Conservation (phyloP, 345 rosid species). For the Lumnitzera littorea region DNA sequence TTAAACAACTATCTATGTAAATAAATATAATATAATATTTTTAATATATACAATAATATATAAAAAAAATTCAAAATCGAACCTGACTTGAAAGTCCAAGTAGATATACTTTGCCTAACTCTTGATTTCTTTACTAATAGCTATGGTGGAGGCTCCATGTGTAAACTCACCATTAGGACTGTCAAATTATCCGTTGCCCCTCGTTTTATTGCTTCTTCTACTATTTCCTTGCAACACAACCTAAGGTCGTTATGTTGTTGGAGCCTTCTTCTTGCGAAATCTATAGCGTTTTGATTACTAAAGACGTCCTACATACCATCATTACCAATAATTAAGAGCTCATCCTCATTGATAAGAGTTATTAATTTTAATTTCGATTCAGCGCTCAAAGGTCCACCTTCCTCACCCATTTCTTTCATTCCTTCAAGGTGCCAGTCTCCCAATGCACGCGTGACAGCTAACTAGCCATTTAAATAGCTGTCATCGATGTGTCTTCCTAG, state of each 20-base stretch:
- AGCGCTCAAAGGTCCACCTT: constrained; percentile 58
- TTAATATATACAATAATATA: too few species aligned
- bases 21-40: too few species aligned
- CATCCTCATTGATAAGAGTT: constrained; percentile 57
- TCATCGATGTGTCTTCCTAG: constrained; percentile 57
- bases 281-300: constrained; percentile 72
- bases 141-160: constrained; percentile 51
- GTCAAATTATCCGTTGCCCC: constrained; percentile 64
- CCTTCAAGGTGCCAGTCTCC: constrained; percentile 79
- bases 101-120: constrained; percentile 56
- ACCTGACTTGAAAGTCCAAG: constrained; percentile 44
- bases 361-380: constrained; percentile 70
- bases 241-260: constrained; percentile 71
- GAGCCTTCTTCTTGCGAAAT: constrained; percentile 58
- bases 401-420: constrained; percentile 38
- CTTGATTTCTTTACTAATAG: constrained; percentile 32
- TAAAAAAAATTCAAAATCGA: too few species aligned
- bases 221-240: constrained; percentile 58
- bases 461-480: constrained; percentile 66
- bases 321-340: constrained; percentile 70
- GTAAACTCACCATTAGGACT: constrained; percentile 63
- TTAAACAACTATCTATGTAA: too few species aligned
- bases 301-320: constrained; percentile 88
- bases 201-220: constrained; percentile 67
- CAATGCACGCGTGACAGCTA: constrained; percentile 70